phyloP scores from a whole-genome alignment of 78 protist species.

The Polysphondylium violaceum region DNA sequence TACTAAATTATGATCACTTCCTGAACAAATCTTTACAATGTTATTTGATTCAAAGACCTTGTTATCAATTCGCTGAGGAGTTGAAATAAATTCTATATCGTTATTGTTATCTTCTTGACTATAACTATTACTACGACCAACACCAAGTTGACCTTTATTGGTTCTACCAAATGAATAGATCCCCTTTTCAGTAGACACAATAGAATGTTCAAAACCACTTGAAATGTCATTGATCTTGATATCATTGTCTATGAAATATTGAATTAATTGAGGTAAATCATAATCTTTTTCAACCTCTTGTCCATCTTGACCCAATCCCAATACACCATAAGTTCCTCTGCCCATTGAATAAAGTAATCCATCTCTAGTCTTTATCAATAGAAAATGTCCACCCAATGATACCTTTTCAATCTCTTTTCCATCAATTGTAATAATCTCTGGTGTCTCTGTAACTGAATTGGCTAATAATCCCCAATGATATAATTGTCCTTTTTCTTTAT shows the following conservation, averaged over 20 bases:
- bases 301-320: neutral
- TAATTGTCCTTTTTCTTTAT: neutral
- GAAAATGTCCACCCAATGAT: conserved; percentile 23
- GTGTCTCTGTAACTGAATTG: conserved; percentile 7
- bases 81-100: conserved; percentile 3
- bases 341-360: conserved; percentile 14
- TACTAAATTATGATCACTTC: conserved; percentile 35
- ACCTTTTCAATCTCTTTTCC: neutral
- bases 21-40: conserved; percentile 14
- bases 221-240: conserved; percentile 4
- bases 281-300: too few relatives aligned
- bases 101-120: neutral
- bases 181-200: conserved; percentile 14
- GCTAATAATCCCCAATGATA: conserved; percentile 37
- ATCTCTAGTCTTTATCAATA: neutral
- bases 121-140: too few relatives aligned
- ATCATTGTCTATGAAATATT: neutral
- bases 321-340: conserved; percentile 11
- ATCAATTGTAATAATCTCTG: neutral
- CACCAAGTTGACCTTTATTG: conserved; percentile 47
- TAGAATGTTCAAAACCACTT: conserved; percentile 71
- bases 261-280: neutral
- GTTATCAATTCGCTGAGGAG: conserved; percentile 9
- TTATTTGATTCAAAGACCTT: conserved; percentile 3
- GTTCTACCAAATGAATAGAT: conserved; percentile 61